These are phyloP conservation scores for Sugiyamaella smithiae DNA, from an alignment of 805 yeast species.

Conservation along the genomic window DNA sequence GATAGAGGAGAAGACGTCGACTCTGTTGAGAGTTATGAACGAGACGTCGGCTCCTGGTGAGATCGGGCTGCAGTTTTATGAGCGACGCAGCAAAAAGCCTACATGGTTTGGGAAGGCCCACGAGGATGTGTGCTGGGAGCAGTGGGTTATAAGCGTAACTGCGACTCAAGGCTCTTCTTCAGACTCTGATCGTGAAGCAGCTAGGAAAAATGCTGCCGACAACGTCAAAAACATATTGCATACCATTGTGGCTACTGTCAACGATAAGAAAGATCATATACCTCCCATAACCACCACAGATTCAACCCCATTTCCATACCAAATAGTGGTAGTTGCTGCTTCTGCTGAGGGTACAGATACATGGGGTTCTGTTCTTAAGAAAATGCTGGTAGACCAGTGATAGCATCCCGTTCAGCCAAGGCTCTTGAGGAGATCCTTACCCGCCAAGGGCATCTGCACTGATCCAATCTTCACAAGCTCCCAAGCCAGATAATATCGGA, in stretches of 20 bases:
- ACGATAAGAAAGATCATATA: constrained; percentile 59
- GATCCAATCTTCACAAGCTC: no score
- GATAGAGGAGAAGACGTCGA: constrained; percentile 38
- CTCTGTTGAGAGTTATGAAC: constrained; percentile 28
- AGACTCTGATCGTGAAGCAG: constrained; percentile 22
- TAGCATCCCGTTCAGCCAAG: no score
- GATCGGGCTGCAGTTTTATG: constrained; percentile 32
- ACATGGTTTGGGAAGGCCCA: constrained; percentile 54
- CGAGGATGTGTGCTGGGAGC: constrained; percentile 63
- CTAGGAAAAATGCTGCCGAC: constrained; percentile 30
- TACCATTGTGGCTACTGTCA: constrained; percentile 51
- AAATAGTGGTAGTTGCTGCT: constrained; percentile 35
- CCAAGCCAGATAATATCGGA: no score
- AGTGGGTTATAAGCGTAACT: constrained; percentile 58
- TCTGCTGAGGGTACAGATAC: constrained; percentile 25
- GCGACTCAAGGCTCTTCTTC: constrained; percentile 39
- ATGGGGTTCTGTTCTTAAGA: constrained; percentile 38
- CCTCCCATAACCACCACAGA: constrained; percentile 73
- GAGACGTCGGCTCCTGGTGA: constrained; percentile 19
- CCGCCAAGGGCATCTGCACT: no score
- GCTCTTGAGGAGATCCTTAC: no score
- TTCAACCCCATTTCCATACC: constrained; percentile 61
- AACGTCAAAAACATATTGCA: constrained; percentile 43
- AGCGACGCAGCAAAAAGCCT: constrained; percentile 40
- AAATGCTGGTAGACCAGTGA: constrained; percentile 25